Percentiles rank a stretch among this genome's conserved stretches.
Evolutionary conservation across 306 rosid species (phyloP).

Genomic region (Fagus sylvatica): DNA sequence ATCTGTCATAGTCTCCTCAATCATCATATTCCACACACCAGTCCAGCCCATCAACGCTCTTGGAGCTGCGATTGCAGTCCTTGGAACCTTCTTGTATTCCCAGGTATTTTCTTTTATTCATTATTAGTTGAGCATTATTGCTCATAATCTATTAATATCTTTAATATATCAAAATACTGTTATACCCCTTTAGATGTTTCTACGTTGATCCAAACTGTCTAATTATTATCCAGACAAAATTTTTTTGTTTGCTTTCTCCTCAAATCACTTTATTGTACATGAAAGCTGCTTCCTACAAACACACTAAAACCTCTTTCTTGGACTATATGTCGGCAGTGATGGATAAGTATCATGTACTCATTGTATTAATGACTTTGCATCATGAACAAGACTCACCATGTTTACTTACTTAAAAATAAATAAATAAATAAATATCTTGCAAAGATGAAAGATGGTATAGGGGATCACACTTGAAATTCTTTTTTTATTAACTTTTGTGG

Average conservation of each 20-base stretch:
- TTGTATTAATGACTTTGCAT: neutral
- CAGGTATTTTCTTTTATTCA: slow-evolving; percentile 59
- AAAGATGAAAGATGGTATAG: neutral
- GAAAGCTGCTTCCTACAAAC: neutral
- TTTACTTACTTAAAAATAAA: neutral
- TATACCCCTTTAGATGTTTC: neutral
- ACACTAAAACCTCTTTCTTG: neutral
- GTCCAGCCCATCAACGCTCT: slow-evolving; percentile 92
- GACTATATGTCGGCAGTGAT: too few species aligned
- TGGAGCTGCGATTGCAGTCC: slow-evolving; percentile 90
- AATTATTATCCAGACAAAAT: slow-evolving; percentile 12
- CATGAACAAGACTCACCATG: slow-evolving; percentile 1
- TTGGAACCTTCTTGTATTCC: slow-evolving; percentile 94
- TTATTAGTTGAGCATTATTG: neutral
- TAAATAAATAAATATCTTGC: neutral
- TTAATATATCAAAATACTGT: neutral
- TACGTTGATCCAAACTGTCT: slow-evolving; percentile 6
- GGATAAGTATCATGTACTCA: too few species aligned
- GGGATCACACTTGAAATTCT: neutral
- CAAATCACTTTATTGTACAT: slow-evolving; percentile 14
- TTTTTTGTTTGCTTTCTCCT: neutral
- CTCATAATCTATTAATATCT: neutral
- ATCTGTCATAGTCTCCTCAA: slow-evolving; percentile 90
- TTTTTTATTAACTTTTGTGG: neutral
- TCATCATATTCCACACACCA: slow-evolving; percentile 94